Evolutionary conservation across 2,329 filamentous ascomycete genomes (phyloP).

Genomic region (Acrodontium crateriforme): DNA sequence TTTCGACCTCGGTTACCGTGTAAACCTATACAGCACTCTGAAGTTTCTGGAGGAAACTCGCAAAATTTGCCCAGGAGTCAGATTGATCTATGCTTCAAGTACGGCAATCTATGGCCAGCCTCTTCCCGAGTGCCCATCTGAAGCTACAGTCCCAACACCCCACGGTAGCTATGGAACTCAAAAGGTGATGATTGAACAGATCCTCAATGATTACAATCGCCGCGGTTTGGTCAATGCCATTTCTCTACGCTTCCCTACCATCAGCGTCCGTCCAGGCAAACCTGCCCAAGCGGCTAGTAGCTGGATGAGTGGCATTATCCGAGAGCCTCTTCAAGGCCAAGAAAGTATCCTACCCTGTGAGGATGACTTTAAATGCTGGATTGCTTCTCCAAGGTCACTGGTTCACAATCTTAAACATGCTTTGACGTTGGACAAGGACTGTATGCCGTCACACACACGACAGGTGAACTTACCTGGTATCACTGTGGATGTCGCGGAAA

Average conservation of each 20-base stretch:
- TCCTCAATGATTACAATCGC: conserved; percentile 39
- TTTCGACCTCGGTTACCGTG: conserved; percentile 36
- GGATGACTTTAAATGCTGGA: conserved; percentile 42
- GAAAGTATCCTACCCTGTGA: conserved; percentile 39
- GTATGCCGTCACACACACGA: conserved; percentile 35
- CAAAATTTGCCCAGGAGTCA: conserved; percentile 30
- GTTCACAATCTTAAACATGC: conserved; percentile 42
- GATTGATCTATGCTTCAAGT: conserved; percentile 36
- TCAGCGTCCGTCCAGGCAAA: conserved; percentile 37
- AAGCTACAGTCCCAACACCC: conserved; percentile 35
- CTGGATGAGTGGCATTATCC: conserved; percentile 40
- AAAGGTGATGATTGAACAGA: conserved; percentile 37
- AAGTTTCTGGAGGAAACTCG: conserved; percentile 37
- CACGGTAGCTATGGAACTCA: conserved; percentile 37
- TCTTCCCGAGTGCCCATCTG: conserved; percentile 27
- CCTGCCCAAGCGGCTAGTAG: conserved; percentile 38
- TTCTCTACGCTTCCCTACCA: conserved; percentile 36
- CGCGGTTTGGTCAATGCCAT: conserved; percentile 33
- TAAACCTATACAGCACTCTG: conserved; percentile 37
- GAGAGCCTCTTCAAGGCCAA: conserved; percentile 36
- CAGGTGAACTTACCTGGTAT: conserved; percentile 42
- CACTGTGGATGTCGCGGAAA: conserved; percentile 40
- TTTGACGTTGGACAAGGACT: conserved; percentile 35
- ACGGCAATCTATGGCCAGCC: conserved; percentile 38
- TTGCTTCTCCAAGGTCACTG: conserved; percentile 41